These are phyloP conservation scores for Cyberlindnera maclurae DNA, from an alignment of 805 yeast species.

Conservation along the genomic window DNA sequence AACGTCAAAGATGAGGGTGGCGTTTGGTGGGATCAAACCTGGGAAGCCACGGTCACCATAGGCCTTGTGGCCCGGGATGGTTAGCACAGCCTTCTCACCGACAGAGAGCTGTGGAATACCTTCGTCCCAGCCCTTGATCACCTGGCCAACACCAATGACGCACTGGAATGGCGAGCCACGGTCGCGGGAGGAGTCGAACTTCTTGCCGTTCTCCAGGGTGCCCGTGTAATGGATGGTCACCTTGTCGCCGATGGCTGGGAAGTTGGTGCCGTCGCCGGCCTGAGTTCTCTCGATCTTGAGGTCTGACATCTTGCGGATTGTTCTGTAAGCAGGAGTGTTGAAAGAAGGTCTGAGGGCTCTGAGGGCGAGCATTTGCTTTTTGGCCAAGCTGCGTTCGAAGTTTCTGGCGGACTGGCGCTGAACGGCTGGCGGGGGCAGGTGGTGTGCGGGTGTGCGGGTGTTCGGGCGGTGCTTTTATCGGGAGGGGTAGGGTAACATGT, in stretches of 20 bases:
- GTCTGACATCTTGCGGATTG: conserved; percentile 22
- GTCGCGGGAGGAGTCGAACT: conserved; percentile 92
- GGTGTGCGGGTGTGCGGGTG: too few species aligned
- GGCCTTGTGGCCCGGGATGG: conserved; percentile 90
- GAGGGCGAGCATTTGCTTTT: conserved; percentile 9
- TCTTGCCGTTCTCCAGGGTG: conserved; percentile 90
- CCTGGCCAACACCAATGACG: conserved; percentile 92
- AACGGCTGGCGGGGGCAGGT: too few species aligned
- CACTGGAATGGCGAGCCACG: conserved; percentile 95
- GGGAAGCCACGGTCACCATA: conserved; percentile 96
- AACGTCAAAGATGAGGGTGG: conserved; percentile 83
- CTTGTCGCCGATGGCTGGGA: conserved; percentile 80
- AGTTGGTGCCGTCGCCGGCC: conserved; percentile 72
- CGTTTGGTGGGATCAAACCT: conserved; percentile 93
- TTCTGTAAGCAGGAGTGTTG: background rate
- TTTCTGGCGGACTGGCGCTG: too few species aligned
- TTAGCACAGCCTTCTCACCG: conserved; percentile 88
- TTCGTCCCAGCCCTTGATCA: conserved; percentile 94
- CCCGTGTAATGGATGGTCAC: conserved; percentile 96
- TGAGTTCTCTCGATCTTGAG: conserved; percentile 24
- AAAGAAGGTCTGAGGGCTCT: conserved; percentile 7
- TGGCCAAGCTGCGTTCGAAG: too few species aligned
- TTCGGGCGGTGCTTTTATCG: too few species aligned
- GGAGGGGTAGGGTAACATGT: too few species aligned
- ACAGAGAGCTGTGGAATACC: conserved; percentile 88